phyloP scores from a whole-genome alignment of 768 basidiomycete genomes.

The Suillus occidentalis region DNA sequence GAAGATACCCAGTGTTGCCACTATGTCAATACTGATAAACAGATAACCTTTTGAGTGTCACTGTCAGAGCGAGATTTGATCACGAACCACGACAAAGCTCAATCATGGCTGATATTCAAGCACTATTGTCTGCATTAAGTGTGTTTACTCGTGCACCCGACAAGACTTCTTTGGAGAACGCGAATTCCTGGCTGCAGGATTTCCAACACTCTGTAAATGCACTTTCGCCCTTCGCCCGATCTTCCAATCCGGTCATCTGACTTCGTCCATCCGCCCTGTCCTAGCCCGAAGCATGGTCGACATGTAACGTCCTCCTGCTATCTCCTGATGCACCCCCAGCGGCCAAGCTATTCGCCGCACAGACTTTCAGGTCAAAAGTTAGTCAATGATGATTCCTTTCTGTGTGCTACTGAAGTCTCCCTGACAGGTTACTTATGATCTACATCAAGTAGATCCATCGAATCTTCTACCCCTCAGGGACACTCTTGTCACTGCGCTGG shows the following conservation, averaged over 20 bases:
- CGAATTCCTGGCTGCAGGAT: constrained; percentile 95
- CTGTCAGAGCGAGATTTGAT: constrained; percentile 4
- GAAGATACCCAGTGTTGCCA: constrained; percentile 38
- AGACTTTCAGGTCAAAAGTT: constrained; percentile 95
- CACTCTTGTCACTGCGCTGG: constrained; percentile 77
- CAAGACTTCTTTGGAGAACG: constrained; percentile 77
- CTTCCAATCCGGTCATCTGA: constrained; percentile 66
- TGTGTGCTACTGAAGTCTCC: constrained; percentile 28
- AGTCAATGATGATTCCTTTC: constrained; percentile 25
- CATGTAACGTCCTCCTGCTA: constrained; percentile 88
- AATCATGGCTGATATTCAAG: constrained; percentile 61
- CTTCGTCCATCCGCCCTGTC: constrained; percentile 57
- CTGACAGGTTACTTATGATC: constrained; percentile 89
- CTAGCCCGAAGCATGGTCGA: constrained; percentile 96
- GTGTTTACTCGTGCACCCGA: constrained; percentile 84
- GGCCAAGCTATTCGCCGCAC: constrained; percentile 92
- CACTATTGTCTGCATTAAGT: constrained; percentile 71
- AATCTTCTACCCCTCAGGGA: constrained; percentile 82
- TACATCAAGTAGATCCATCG: constrained; percentile 76
- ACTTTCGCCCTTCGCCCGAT: constrained; percentile 64
- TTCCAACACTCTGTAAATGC: constrained; percentile 99
- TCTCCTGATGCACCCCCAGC: constrained; percentile 73
- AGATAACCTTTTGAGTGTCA: constrained; percentile 20
- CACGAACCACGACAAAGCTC: constrained; percentile 2
- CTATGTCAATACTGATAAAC: constrained; percentile 33